Percentiles rank a stretch among this genome's conserved stretches.
Evolutionary conservation across 352 stramenopile genomes (phyloP).

Genomic region (Phytophthora meadii): DNA sequence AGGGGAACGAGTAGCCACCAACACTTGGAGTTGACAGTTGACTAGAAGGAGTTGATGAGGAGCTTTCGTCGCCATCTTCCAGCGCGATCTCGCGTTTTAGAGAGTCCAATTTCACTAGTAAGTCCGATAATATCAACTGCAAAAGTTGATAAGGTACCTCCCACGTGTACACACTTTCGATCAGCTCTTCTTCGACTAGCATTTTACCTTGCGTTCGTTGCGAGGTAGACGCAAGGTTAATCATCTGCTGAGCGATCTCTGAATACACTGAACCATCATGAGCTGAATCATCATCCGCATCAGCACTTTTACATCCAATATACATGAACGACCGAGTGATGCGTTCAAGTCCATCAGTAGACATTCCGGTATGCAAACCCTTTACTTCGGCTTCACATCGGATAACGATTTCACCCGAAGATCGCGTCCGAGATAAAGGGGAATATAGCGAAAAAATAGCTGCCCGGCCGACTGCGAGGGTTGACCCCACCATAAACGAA

Average conservation of each 20-base stretch:
- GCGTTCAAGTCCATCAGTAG: constrained; percentile 54
- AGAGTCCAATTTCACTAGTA: constrained; percentile 72
- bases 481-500: constrained; percentile 50
- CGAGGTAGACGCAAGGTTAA: constrained; percentile 44
- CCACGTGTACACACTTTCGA: constrained; percentile 91
- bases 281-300: constrained; percentile 5
- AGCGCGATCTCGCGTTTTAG: constrained; percentile 60
- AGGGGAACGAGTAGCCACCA: constrained; percentile 39
- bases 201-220: constrained; percentile 65
- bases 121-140: constrained; percentile 77
- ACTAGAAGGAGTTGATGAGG: constrained; percentile 58
- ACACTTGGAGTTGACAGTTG: constrained; percentile 56
- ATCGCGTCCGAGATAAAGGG: constrained; percentile 63
- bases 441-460: constrained; percentile 70
- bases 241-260: constrained; percentile 53
- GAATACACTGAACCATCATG: constrained; percentile 31
- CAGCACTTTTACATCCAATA: constrained; percentile 47
- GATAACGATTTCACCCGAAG: constrained; percentile 78
- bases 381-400: constrained; percentile 77
- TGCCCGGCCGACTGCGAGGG: constrained; percentile 36
- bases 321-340: constrained; percentile 86
- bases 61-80: constrained; percentile 44
- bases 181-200: constrained; percentile 85
- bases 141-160: constrained; percentile 87
- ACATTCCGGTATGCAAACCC: constrained; percentile 42